phyloP scores from a whole-genome alignment of 176 grass and related monocot genomes.

The Themeda triandra region DNA sequence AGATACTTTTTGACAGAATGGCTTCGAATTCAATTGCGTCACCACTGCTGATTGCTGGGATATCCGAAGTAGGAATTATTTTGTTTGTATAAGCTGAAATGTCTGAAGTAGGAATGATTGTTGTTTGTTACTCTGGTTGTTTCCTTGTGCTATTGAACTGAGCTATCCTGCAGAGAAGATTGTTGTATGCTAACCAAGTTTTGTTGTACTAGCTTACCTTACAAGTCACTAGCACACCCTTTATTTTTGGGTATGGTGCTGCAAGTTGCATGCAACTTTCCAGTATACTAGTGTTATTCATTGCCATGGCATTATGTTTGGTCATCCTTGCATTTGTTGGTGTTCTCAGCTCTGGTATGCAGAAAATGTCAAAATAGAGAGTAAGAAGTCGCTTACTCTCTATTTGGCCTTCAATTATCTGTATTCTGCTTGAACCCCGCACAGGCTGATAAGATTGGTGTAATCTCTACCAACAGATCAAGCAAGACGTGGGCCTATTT shows the following conservation, averaged over 20 bases:
- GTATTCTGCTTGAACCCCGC: not conserved
- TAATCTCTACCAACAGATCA: not conserved
- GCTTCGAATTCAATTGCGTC: conserved; percentile 19
- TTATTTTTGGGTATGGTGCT: not conserved
- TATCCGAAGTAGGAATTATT: not conserved
- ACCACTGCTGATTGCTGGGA: conserved; percentile 2
- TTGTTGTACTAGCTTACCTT: not conserved
- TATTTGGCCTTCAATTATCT: not conserved
- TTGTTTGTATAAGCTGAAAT: not conserved
- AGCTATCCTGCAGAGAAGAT: not conserved
- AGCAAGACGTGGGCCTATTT: too few relatives aligned
- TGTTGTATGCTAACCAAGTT: conserved; percentile 19
- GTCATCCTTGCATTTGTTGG: not conserved
- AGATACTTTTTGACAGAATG: conserved; percentile 36
- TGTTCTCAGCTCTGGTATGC: not conserved
- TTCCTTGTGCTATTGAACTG: not conserved
- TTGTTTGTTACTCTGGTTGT: not conserved
- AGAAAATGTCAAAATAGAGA: not conserved
- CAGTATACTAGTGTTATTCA: not conserved
- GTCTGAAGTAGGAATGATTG: not conserved
- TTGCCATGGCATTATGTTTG: not conserved
- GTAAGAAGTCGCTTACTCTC: not conserved
- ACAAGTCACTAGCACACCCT: not conserved
- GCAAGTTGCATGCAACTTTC: not conserved
- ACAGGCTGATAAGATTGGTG: not conserved